Evolutionary conservation across 2,329 filamentous ascomycete genomes (phyloP).

Genomic region (Ophiostoma perfectum): DNA sequence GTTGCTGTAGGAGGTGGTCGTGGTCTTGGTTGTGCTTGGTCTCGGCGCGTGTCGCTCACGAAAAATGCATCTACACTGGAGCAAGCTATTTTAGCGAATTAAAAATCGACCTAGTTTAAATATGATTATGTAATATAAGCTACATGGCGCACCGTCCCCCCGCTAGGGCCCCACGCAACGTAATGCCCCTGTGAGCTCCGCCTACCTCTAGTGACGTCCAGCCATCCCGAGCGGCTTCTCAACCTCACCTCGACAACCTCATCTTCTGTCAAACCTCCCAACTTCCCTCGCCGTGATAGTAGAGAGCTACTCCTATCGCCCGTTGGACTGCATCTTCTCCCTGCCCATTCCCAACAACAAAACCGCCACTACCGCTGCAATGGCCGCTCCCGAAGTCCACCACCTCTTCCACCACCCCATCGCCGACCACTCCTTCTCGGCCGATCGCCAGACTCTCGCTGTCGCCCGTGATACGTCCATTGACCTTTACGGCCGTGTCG

Average conservation of each 20-base stretch:
- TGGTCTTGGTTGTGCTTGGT: constrained; percentile 6
- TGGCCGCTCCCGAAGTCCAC: constrained; percentile 86
- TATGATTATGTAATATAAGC: neutral
- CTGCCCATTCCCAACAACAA: too few relatives aligned
- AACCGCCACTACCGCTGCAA: neutral
- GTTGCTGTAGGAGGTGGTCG: neutral
- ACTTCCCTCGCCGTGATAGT: constrained; percentile 60
- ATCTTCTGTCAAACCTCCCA: neutral
- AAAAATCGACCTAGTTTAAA: neutral
- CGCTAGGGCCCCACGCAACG: neutral
- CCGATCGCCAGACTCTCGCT: constrained; percentile 80
- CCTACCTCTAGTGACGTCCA: constrained; percentile 17
- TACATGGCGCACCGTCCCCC: neutral
- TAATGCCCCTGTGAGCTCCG: constrained; percentile 11
- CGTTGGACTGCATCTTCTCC: neutral
- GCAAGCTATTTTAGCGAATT: neutral
- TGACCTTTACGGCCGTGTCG: constrained; percentile 74
- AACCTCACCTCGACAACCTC: constrained; percentile 10
- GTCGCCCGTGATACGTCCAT: constrained; percentile 86
- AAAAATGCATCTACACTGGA: constrained; percentile 1
- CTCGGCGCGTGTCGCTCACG: constrained; percentile 1
- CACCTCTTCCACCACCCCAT: constrained; percentile 96
- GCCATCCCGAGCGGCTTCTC: constrained; percentile 16
- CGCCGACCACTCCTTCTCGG: constrained; percentile 95
- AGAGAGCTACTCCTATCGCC: constrained; percentile 94